phyloP scores from a whole-genome alignment of 306 rosid species.

The Vigna angularis region DNA sequence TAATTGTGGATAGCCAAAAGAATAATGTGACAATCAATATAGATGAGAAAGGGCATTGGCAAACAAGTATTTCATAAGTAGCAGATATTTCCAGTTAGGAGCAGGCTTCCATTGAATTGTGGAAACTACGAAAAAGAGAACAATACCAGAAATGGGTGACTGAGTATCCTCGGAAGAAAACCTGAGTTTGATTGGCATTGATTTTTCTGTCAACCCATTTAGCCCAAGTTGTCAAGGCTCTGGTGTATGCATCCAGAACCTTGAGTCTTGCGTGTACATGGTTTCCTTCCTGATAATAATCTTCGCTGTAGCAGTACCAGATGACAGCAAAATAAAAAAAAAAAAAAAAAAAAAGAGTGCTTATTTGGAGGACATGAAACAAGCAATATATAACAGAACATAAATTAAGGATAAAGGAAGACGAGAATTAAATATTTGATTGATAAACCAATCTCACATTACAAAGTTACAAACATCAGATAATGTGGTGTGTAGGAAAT shows the following conservation, averaged over 20 bases:
- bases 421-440: neutral
- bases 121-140: conserved; percentile 21
- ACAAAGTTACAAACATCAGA: neutral
- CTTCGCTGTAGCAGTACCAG: conserved; percentile 59
- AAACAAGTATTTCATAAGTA: neutral
- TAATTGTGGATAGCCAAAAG: conserved; percentile 6
- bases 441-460: conserved; percentile 22
- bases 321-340: conserved; percentile 16
- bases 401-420: neutral
- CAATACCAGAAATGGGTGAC: conserved; percentile 73
- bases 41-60: neutral
- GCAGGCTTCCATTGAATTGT: neutral
- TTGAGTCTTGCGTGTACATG: conserved; percentile 67
- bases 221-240: conserved; percentile 85
- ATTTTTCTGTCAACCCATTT: conserved; percentile 69
- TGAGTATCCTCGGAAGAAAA: conserved; percentile 87
- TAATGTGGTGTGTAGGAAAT: neutral
- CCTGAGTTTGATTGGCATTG: conserved; percentile 62
- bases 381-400: neutral
- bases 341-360: conserved; percentile 11
- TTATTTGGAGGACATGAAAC: neutral
- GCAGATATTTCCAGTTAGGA: neutral
- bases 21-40: neutral
- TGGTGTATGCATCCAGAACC: conserved; percentile 70
- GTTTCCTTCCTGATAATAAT: conserved; percentile 88